Conservation (phyloP, 2,329 filamentous ascomycete species). For the Claviceps arundinis region DNA sequence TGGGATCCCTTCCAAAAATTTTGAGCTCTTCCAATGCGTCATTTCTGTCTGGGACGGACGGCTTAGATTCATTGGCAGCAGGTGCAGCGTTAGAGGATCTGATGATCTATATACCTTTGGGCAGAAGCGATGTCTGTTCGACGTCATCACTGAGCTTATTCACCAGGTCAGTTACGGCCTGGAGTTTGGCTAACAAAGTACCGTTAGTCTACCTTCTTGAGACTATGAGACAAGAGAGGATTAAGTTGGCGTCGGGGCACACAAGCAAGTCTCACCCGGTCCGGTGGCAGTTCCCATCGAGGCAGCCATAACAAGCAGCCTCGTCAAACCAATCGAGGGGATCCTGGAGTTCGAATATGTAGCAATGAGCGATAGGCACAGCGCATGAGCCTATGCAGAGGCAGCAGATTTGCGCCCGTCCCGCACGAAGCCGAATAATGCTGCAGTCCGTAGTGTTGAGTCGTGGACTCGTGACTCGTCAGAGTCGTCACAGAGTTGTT, state of each 20-base stretch:
- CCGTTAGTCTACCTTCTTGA: slow-evolving; percentile 4
- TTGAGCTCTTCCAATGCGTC: slow-evolving; percentile 57
- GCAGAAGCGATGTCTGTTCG: slow-evolving; percentile 40
- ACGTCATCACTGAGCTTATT: slow-evolving; percentile 49
- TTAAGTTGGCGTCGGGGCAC: not conserved
- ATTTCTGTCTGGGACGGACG: slow-evolving; percentile 41
- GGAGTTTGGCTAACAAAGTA: slow-evolving; percentile 44
- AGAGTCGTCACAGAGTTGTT: no score
- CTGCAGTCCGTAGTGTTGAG: not conserved
- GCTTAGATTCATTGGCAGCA: slow-evolving; percentile 1
- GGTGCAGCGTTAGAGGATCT: not conserved
- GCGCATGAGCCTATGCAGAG: not conserved
- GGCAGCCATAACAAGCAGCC: slow-evolving; percentile 12
- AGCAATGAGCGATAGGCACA: not conserved
- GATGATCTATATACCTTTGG: slow-evolving; percentile 47
- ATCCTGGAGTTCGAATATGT: not conserved
- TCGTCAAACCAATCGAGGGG: not conserved
- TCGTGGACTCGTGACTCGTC: no score
- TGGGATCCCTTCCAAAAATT: slow-evolving; percentile 47
- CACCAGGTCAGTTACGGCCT: slow-evolving; percentile 53
- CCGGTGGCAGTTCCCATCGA: slow-evolving; percentile 24
- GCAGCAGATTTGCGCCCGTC: no score
- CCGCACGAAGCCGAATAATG: not conserved
- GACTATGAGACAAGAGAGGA: slow-evolving; percentile 2
- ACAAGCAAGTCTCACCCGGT: slow-evolving; percentile 22